Evolutionary conservation across 2,329 filamentous ascomycete genomes (phyloP).

Genomic region (Pyrenophora tritici-repentis): DNA sequence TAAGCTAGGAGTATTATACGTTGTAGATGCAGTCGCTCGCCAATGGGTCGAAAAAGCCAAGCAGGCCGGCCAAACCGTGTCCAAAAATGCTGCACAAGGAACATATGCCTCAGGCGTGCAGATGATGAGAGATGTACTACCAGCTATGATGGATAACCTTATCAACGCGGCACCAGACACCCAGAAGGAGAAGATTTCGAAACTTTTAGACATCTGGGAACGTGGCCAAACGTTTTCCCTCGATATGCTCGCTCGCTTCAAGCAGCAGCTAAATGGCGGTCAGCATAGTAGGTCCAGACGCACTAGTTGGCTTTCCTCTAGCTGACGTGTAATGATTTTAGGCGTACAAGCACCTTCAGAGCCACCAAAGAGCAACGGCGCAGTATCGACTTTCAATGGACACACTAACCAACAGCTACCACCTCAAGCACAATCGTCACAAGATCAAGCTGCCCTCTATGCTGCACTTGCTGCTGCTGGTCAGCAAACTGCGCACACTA

Average conservation of each 20-base stretch:
- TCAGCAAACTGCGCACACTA: conserved; percentile 39
- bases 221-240: conserved; percentile 88
- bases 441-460: conserved; percentile 40
- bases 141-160: conserved; percentile 93
- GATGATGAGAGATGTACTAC: conserved; percentile 94
- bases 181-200: conserved; percentile 96
- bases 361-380: conserved; percentile 33
- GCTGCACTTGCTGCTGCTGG: conserved; percentile 41
- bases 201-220: conserved; percentile 97
- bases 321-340: conserved; percentile 17
- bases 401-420: conserved; percentile 37
- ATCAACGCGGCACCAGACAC: conserved; percentile 84
- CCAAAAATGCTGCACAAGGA: conserved; percentile 83
- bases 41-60: conserved; percentile 98
- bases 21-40: conserved; percentile 99
- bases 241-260: conserved; percentile 80
- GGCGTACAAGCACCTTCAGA: conserved; percentile 33
- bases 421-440: conserved; percentile 26
- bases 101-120: conserved; percentile 94
- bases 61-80: conserved; percentile 74
- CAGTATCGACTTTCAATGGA: conserved; percentile 21
- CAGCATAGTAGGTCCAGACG: conserved; percentile 65
- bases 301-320: conserved; percentile 12
- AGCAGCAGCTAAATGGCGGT: conserved; percentile 72
- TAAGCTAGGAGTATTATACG: conserved; percentile 98